Evolutionary conservation across 2,329 filamentous ascomycete genomes (phyloP).

Genomic region (Lachnellula subtilissima): DNA sequence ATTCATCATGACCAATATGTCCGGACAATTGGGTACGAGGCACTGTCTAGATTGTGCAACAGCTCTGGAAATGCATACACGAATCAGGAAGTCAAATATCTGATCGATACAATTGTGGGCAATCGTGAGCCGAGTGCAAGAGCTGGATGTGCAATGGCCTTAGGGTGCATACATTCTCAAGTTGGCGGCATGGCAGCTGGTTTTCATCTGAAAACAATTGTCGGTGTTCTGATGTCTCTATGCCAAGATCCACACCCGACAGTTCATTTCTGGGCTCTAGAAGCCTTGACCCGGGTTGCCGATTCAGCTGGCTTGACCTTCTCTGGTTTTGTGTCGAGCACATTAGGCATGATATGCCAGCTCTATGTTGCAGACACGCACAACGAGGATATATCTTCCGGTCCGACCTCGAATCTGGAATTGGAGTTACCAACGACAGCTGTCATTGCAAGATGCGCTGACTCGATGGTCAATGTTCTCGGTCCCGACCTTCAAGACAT

Average conservation of each 20-base stretch:
- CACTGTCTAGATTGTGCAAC: slow-evolving; percentile 74
- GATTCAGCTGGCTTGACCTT: slow-evolving; percentile 92
- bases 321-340: slow-evolving; percentile 82
- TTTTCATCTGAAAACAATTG: slow-evolving; percentile 91
- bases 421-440: slow-evolving; percentile 77
- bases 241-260: slow-evolving; percentile 92
- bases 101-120: slow-evolving; percentile 89
- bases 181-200: slow-evolving; percentile 97
- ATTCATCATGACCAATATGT: slow-evolving; percentile 81
- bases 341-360: slow-evolving; percentile 89
- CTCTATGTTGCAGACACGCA: slow-evolving; percentile 90
- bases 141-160: slow-evolving; percentile 87
- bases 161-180: slow-evolving; percentile 90
- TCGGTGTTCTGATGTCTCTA: slow-evolving; percentile 97
- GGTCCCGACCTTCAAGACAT: slow-evolving; percentile 93
- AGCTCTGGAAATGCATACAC: slow-evolving; percentile 82
- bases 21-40: slow-evolving; percentile 78
- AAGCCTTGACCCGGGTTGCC: slow-evolving; percentile 78
- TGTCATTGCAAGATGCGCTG: slow-evolving; percentile 80
- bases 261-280: slow-evolving; percentile 94
- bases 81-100: slow-evolving; percentile 79
- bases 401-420: slow-evolving; percentile 86
- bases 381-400: slow-evolving; percentile 73
- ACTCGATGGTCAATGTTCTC: slow-evolving; percentile 94
- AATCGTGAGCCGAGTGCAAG: slow-evolving; percentile 91